These are phyloP conservation scores for Andrographis paniculata DNA, from an alignment of 305 asterid genomes.

Conservation along the genomic window DNA sequence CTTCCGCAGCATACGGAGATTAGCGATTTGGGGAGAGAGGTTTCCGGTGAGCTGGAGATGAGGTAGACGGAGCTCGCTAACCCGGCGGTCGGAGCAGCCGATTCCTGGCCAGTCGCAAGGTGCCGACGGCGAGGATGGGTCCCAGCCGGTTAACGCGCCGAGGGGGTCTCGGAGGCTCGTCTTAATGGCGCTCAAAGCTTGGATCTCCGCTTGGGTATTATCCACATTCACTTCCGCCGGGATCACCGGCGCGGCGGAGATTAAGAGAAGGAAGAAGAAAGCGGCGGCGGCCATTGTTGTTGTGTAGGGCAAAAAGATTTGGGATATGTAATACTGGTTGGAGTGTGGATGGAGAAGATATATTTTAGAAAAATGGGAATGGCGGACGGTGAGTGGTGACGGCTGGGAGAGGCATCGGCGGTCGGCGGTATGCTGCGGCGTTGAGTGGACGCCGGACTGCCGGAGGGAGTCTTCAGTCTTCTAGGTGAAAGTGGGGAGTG, in stretches of 20 bases:
- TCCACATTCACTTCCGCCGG: constrained; percentile 23
- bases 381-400: too few species aligned
- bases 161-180: constrained; percentile 45
- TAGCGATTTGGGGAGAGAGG: constrained; percentile 36
- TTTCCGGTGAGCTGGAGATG: constrained; percentile 43
- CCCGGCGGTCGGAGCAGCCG: constrained; percentile 27
- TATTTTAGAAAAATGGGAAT: too few species aligned
- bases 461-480: too few species aligned
- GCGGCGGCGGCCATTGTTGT: constrained; percentile 13
- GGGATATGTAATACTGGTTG: too few species aligned
- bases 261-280: constrained; percentile 20
- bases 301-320: too few species aligned
- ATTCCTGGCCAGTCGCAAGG: constrained; percentile 82
- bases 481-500: too few species aligned
- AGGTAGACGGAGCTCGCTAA: constrained; percentile 50
- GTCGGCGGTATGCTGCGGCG: too few species aligned
- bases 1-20: constrained; percentile 51
- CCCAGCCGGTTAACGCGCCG: constrained; percentile 41
- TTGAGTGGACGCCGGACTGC: too few species aligned
- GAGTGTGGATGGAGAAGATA: too few species aligned
- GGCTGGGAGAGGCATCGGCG: too few species aligned
- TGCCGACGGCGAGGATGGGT: constrained; percentile 37
- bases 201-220: constrained; percentile 39
- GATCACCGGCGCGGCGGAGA: constrained; percentile 8
- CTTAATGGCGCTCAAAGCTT: constrained; percentile 37